A percentile compares a stretch with the other conserved stretches of the same genome.
Conservation (phyloP, 306 rosid species). For the Potentilla sterilis region DNA sequence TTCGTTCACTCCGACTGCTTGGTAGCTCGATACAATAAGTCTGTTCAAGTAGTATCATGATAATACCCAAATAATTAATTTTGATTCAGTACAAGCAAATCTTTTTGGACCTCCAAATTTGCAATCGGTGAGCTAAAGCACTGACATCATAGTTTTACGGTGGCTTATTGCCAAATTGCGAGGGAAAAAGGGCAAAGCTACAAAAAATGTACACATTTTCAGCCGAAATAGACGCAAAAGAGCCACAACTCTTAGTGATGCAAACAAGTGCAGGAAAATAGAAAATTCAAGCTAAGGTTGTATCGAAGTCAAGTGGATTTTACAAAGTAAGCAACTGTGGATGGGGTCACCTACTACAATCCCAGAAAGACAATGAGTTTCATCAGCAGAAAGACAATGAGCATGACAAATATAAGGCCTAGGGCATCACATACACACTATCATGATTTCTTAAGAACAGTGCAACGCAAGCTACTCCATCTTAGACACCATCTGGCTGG, state of each 20-base stretch:
- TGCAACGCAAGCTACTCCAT: neutral
- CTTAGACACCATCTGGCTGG: slow-evolving; percentile 81
- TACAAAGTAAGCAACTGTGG: neutral
- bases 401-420: neutral
- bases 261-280: no score
- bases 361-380: neutral
- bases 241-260: neutral
- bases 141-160: neutral
- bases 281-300: neutral
- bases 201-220: neutral
- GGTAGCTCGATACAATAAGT: no score
- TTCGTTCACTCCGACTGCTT: no score
- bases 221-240: no score
- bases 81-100: no score
- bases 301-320: neutral
- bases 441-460: neutral
- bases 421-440: neutral
- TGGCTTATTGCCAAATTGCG: no score
- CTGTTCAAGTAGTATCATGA: no score
- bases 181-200: neutral
- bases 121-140: neutral
- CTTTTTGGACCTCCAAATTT: neutral
- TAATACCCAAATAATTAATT: no score
- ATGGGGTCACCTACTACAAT: neutral
- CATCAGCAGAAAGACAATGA: no score